Evolutionary conservation across 352 stramenopile genomes (phyloP).

Genomic region (Globisporangium nunn): DNA sequence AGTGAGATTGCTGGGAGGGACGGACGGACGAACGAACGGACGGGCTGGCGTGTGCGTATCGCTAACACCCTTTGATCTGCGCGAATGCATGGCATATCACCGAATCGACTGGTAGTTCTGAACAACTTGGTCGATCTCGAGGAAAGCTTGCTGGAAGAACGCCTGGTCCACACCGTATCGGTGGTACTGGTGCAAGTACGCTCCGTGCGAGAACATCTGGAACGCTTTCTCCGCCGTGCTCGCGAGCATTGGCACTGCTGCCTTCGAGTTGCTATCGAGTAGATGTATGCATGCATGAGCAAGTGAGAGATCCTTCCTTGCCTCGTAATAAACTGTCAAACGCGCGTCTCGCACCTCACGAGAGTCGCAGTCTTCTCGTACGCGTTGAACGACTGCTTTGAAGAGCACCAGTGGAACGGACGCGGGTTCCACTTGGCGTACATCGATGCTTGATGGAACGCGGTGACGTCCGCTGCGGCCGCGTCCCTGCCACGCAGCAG

Average conservation of each 20-base stretch:
- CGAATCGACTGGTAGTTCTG: constrained; percentile 43
- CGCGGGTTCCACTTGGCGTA: constrained; percentile 34
- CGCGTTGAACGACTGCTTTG: constrained; percentile 28
- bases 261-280: constrained; percentile 51
- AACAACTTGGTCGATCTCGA: constrained; percentile 64
- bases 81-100: not conserved
- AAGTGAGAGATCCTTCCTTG: not conserved
- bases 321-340: not conserved
- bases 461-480: constrained; percentile 11
- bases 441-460: constrained; percentile 36
- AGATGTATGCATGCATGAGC: too few species aligned
- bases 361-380: constrained; percentile 69
- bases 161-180: constrained; percentile 41
- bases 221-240: constrained; percentile 52
- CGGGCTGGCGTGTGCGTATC: too few species aligned
- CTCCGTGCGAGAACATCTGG: constrained; percentile 55
- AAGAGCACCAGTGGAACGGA: constrained; percentile 29
- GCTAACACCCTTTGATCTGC: not conserved
- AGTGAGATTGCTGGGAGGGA: too few species aligned
- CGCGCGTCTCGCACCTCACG: constrained; percentile 21
- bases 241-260: constrained; percentile 36
- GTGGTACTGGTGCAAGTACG: constrained; percentile 64
- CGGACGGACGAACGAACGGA: too few species aligned
- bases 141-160: constrained; percentile 61
- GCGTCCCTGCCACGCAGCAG: constrained; percentile 37